A percentile compares a stretch with the other conserved stretches of the same genome.
Evolutionary conservation across 345 rosid species (phyloP).

Genomic region (Passiflora organensis): DNA sequence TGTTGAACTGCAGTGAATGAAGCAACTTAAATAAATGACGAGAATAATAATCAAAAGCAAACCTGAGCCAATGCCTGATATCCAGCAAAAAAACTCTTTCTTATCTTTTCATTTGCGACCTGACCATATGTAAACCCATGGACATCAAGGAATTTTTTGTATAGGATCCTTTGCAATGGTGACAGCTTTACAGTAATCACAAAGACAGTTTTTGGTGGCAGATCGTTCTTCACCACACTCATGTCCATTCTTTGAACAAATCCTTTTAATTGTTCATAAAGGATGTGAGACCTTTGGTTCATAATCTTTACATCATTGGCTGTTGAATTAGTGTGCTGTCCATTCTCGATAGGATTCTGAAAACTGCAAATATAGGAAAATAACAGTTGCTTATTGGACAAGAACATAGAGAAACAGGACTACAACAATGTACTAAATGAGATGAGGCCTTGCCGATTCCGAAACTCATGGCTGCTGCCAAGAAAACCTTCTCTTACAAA

Average conservation of each 20-base stretch:
- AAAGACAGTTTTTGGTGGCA: conserved; percentile 97
- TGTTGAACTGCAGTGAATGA: no score
- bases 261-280: conserved; percentile 94
- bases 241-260: conserved; percentile 99
- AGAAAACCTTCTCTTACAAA: conserved; percentile 99
- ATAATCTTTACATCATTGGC: conserved; percentile 92
- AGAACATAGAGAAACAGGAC: neutral
- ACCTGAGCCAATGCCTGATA: conserved; percentile 99
- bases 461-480: conserved; percentile 97
- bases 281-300: conserved; percentile 99
- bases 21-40: no score
- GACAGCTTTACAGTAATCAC: conserved; percentile 96
- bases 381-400: conserved; percentile 8
- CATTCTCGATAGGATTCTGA: conserved; percentile 97
- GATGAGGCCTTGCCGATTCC: conserved; percentile 74
- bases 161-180: conserved; percentile 78
- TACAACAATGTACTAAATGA: conserved; percentile 13
- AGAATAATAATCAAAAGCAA: conserved; percentile 2
- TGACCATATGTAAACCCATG: conserved; percentile 70
- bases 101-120: conserved; percentile 56
- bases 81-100: conserved; percentile 92
- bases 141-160: conserved; percentile 88
- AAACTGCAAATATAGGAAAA: conserved; percentile 51
- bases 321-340: conserved; percentile 97
- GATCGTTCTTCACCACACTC: conserved; percentile 92